phyloP scores from a whole-genome alignment of 2,329 filamentous ascomycete genomes.

The Thelonectria blattea region DNA sequence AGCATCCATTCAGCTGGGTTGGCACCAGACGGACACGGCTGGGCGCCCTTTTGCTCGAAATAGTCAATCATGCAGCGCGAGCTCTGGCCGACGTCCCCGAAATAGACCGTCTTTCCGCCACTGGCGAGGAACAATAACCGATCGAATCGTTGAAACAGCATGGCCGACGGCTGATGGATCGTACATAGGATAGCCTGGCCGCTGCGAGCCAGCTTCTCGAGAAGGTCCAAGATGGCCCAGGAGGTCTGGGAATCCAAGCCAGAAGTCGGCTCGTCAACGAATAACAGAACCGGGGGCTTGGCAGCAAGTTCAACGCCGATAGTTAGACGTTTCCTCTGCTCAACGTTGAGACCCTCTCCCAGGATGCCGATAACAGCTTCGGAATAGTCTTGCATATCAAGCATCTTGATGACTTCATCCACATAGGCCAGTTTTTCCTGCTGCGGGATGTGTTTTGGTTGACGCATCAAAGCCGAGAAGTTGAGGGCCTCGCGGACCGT shows the following conservation, averaged over 20 bases:
- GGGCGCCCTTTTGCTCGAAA: constrained; percentile 67
- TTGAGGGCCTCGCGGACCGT: constrained; percentile 84
- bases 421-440: constrained; percentile 82
- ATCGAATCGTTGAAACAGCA: constrained; percentile 60
- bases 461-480: constrained; percentile 83
- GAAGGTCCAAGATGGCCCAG: constrained; percentile 63
- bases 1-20: constrained; percentile 76
- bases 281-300: constrained; percentile 60
- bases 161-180: constrained; percentile 57
- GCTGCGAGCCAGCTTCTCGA: constrained; percentile 61
- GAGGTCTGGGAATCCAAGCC: constrained; percentile 66
- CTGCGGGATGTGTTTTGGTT: constrained; percentile 69
- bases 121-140: constrained; percentile 64
- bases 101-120: constrained; percentile 69
- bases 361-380: constrained; percentile 66
- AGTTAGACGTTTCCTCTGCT: constrained; percentile 63
- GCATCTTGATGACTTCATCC: constrained; percentile 72
- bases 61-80: constrained; percentile 60
- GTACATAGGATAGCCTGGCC: constrained; percentile 58
- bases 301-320: constrained; percentile 62
- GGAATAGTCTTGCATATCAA: constrained; percentile 67
- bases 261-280: constrained; percentile 63
- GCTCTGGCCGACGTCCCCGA: constrained; percentile 65
- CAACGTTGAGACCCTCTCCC: constrained; percentile 63
- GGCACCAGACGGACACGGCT: constrained; percentile 56